phyloP scores from a whole-genome alignment of 805 yeast species.

The Suhomyces xylopsoci region DNA sequence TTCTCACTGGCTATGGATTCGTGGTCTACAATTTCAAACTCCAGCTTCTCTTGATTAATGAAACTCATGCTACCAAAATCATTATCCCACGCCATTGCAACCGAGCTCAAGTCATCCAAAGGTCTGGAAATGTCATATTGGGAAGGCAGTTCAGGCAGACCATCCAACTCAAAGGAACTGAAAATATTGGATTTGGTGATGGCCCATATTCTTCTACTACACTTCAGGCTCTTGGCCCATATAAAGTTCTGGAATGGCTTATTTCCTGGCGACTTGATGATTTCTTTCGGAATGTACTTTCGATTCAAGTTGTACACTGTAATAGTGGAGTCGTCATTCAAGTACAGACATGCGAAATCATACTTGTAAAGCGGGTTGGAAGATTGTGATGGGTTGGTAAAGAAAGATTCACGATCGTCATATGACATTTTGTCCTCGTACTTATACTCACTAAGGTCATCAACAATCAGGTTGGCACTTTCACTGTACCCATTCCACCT shows the following conservation, averaged over 20 bases:
- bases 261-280: constrained; percentile 49
- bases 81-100: constrained; percentile 57
- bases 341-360: constrained; percentile 69
- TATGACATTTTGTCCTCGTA: constrained; percentile 20
- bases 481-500: constrained; percentile 51
- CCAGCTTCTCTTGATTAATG: constrained; percentile 47
- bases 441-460: constrained; percentile 6
- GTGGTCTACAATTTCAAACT: constrained; percentile 27
- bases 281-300: constrained; percentile 71
- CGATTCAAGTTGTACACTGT: constrained; percentile 69
- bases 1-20: constrained; percentile 11
- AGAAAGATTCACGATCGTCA: constrained; percentile 16
- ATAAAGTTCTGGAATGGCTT: constrained; percentile 42
- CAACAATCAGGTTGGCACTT: constrained; percentile 12
- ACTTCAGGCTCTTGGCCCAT: constrained; percentile 32
- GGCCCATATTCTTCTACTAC: constrained; percentile 34
- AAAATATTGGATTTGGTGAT: constrained; percentile 39
- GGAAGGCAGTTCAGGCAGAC: constrained; percentile 7
- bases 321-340: constrained; percentile 68
- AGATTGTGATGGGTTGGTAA: constrained; percentile 17
- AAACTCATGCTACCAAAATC: constrained; percentile 46
- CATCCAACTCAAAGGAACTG: constrained; percentile 32
- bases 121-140: constrained; percentile 28
- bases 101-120: constrained; percentile 50
- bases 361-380: constrained; percentile 45